Percentiles rank a stretch among this genome's conserved stretches.
Evolutionary conservation across 108 stramenopile species (phyloP).

Genomic region (Schizochytrium sp.): DNA sequence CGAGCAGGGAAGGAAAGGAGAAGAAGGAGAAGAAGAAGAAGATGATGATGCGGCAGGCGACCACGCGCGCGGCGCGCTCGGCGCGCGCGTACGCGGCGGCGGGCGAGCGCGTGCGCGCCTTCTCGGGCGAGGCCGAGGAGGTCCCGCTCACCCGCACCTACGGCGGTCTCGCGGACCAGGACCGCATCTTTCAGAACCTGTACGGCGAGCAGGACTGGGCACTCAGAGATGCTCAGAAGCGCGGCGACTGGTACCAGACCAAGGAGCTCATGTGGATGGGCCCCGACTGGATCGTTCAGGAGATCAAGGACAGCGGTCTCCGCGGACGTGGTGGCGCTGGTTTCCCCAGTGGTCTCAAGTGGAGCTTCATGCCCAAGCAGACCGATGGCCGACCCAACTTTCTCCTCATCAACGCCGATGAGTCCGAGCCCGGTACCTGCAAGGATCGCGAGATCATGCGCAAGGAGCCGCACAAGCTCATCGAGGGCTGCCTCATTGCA

Average conservation of each 20-base stretch:
- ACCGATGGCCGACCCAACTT: conserved; percentile 95
- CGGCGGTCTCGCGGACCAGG: conserved; percentile 90
- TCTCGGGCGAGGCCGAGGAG: neutral
- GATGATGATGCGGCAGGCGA: too few species aligned
- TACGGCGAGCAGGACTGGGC: conserved; percentile 99
- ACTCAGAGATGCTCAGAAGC: conserved; percentile 79
- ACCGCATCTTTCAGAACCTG: conserved; percentile 98
- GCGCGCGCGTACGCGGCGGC: neutral
- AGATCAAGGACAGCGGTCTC: conserved; percentile 96
- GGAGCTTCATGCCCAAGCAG: conserved; percentile 99
- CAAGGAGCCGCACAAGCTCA: conserved; percentile 99
- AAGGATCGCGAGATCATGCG: conserved; percentile 99
- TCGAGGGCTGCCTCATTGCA: conserved; percentile 95
- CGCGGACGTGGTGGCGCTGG: conserved; percentile 98
- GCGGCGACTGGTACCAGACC: conserved; percentile 68
- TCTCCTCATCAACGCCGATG: conserved; percentile 98
- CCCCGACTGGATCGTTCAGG: conserved; percentile 99
- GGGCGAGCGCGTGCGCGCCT: neutral
- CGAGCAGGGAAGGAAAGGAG: too few species aligned
- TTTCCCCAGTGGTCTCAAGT: conserved; percentile 93
- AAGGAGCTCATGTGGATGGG: conserved; percentile 98
- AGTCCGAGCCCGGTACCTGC: conserved; percentile 98
- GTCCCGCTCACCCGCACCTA: conserved; percentile 30
- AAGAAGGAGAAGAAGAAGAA: too few species aligned
- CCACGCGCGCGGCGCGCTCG: neutral